Evolutionary conservation across 257 asterid species (phyloP).

Genomic region (Gentiana macrophylla): DNA sequence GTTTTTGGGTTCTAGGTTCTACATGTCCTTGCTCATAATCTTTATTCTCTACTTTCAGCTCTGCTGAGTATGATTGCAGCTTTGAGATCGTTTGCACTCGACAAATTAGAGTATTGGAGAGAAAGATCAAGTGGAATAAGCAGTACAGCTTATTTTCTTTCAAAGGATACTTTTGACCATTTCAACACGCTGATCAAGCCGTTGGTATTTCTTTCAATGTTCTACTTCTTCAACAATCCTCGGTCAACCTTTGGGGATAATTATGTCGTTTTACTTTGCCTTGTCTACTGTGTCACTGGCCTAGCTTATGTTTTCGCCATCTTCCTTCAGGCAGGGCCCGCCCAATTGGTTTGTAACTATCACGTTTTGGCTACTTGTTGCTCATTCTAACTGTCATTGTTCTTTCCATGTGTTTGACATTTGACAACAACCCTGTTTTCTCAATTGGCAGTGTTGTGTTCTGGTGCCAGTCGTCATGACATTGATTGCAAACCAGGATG

Average conservation of each 20-base stretch:
- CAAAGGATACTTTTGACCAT: conserved; percentile 84
- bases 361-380: neutral
- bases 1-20: conserved; percentile 1
- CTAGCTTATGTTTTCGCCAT: conserved; percentile 85
- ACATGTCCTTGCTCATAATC: conserved; percentile 11
- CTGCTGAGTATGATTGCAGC: conserved; percentile 89
- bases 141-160: conserved; percentile 82
- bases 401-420: conserved; percentile 2
- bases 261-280: conserved; percentile 60
- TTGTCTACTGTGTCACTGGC: conserved; percentile 86
- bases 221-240: conserved; percentile 83
- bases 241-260: conserved; percentile 75
- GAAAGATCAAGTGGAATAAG: conserved; percentile 86
- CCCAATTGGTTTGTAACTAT: conserved; percentile 64
- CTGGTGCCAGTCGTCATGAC: conserved; percentile 92
- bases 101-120: conserved; percentile 68
- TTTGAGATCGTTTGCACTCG: conserved; percentile 72
- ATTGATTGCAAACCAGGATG: conserved; percentile 74
- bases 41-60: conserved; percentile 44
- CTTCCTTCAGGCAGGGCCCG: conserved; percentile 65
- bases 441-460: conserved; percentile 77
- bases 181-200: conserved; percentile 80
- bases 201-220: conserved; percentile 87
- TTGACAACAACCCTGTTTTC: conserved; percentile 3
- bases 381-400: neutral